These are phyloP conservation scores for Aquilaria yunnanensis DNA, from an alignment of 345 rosid genomes.

Conservation along the genomic window DNA sequence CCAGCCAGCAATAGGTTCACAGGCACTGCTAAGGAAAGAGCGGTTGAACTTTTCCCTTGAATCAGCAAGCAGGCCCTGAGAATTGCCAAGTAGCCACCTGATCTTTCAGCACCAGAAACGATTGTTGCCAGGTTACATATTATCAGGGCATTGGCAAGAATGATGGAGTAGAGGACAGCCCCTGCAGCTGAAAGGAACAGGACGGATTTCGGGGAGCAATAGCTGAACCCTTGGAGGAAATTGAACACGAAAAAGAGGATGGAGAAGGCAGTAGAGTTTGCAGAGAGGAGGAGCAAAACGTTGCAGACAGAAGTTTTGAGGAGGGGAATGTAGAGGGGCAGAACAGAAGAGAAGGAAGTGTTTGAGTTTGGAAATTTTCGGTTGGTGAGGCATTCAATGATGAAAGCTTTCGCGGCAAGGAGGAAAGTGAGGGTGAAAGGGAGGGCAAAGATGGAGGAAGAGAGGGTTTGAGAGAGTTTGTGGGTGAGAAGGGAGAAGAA, in stretches of 20 bases:
- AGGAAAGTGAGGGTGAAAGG: slow-evolving; percentile 76
- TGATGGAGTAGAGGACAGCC: slow-evolving; percentile 55
- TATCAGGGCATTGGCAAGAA: slow-evolving; percentile 56
- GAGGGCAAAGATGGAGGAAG: slow-evolving; percentile 46
- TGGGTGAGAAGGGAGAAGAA: slow-evolving; percentile 46
- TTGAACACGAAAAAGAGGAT: slow-evolving; percentile 47
- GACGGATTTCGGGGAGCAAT: slow-evolving; percentile 27
- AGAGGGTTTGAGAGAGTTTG: slow-evolving; percentile 74
- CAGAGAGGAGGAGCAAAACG: slow-evolving; percentile 48
- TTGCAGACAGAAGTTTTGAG: slow-evolving; percentile 43
- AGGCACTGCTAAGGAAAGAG: slow-evolving; percentile 62
- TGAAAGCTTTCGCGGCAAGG: slow-evolving; percentile 58
- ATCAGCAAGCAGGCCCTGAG: slow-evolving; percentile 58
- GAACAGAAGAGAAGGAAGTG: slow-evolving; percentile 29
- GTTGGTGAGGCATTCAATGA: slow-evolving; percentile 27
- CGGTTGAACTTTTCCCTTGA: slow-evolving; percentile 56
- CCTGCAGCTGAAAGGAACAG: slow-evolving; percentile 44
- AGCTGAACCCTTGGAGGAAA: slow-evolving; percentile 33
- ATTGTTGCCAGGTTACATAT: slow-evolving; percentile 64
- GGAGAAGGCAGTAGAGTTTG: slow-evolving; percentile 68
- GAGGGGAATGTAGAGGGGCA: slow-evolving; percentile 43
- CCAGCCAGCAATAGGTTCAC: slow-evolving; percentile 50
- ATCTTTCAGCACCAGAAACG: slow-evolving; percentile 39
- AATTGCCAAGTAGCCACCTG: slow-evolving; percentile 52
- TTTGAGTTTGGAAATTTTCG: slow-evolving; percentile 9